phyloP scores from a whole-genome alignment of 495 filamentous ascomycete species.

The Penicillium cinerascens region DNA sequence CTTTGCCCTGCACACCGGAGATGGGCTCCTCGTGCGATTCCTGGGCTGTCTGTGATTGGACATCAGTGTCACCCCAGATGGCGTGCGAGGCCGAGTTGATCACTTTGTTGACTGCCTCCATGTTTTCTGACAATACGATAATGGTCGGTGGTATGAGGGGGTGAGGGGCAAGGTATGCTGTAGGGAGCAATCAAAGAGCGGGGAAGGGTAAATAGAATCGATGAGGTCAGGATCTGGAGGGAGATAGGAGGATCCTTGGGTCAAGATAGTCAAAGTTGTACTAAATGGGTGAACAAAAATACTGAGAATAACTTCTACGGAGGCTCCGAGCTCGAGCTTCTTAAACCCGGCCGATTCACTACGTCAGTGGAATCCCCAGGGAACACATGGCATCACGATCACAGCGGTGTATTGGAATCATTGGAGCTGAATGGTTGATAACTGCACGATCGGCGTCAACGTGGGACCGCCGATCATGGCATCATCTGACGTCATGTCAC shows the following conservation, averaged over 20 bases:
- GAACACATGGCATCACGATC: conserved; percentile 7
- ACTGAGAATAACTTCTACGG: neutral
- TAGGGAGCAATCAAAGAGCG: neutral
- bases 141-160: neutral
- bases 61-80: conserved; percentile 31
- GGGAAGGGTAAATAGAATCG: neutral
- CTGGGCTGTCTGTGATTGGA: conserved; percentile 4
- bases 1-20: conserved; percentile 40
- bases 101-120: conserved; percentile 39
- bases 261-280: neutral
- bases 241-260: neutral
- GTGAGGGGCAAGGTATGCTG: neutral
- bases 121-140: conserved; percentile 1
- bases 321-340: neutral
- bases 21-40: conserved; percentile 35
- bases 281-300: no score
- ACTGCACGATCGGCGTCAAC: neutral
- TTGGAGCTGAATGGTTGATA: neutral
- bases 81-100: conserved; percentile 33
- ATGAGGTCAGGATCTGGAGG: neutral
- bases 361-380: conserved; percentile 19
- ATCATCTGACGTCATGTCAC: conserved; percentile 27
- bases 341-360: neutral
- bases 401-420: neutral
- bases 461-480: conserved; percentile 3